Conservation (phyloP, 257 asterid genomes). For the Handroanthus guayacan region DNA sequence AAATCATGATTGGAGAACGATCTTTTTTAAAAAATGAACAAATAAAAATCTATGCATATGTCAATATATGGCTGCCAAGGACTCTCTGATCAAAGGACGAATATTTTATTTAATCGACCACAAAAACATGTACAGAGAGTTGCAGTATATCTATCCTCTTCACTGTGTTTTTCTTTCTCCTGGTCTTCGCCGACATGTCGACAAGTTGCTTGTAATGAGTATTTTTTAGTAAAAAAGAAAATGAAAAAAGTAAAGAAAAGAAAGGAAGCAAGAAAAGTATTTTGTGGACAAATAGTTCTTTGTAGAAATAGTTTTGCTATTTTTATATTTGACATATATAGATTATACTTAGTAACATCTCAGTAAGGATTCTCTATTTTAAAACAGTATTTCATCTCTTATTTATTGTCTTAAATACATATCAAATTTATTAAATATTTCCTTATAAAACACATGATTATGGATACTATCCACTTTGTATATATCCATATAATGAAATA, state of each 20-base stretch:
- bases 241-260: too few species aligned
- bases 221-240: conserved; percentile 21
- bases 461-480: too few species aligned
- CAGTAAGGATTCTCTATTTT: too few species aligned
- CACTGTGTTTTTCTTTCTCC: conserved; percentile 32
- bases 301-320: conserved; percentile 28
- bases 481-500: too few species aligned
- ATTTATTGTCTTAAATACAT: too few species aligned
- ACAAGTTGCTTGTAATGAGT: conserved; percentile 52
- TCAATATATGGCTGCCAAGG: not conserved
- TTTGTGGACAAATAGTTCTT: conserved; percentile 33
- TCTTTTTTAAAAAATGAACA: too few species aligned
- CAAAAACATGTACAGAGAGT: not conserved
- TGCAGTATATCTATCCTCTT: conserved; percentile 32
- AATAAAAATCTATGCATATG: not conserved
- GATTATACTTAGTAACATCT: too few species aligned
- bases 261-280: not conserved
- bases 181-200: conserved; percentile 64
- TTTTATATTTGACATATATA: too few species aligned
- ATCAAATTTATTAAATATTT: too few species aligned
- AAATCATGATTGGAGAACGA: too few species aligned
- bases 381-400: too few species aligned
- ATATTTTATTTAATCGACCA: not conserved
- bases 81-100: not conserved
- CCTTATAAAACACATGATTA: too few species aligned